Conservation (phyloP, 805 yeast genomes). For the Wickerhamiella vanderwaltii region DNA sequence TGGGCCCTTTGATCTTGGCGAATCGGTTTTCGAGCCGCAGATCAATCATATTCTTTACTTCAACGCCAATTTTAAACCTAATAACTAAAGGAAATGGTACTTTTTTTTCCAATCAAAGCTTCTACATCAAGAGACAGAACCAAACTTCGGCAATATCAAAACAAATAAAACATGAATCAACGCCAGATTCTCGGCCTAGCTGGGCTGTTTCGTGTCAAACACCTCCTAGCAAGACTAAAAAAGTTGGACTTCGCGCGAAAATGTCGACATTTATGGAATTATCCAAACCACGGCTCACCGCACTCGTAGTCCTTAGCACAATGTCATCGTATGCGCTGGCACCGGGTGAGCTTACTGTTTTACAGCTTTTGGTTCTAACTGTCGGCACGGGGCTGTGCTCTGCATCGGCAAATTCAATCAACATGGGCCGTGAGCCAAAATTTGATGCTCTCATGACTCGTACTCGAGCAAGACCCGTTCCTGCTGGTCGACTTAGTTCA, state of each 20-base stretch:
- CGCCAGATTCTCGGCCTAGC: too few relatives aligned
- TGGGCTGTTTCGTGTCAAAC: conserved; percentile 10
- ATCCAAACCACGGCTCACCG: conserved; percentile 82
- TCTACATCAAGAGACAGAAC: too few relatives aligned
- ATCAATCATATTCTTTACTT: too few relatives aligned
- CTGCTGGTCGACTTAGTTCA: conserved; percentile 64
- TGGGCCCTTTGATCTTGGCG: too few relatives aligned
- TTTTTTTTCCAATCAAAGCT: too few relatives aligned
- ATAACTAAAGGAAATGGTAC: too few relatives aligned
- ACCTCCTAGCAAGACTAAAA: neutral
- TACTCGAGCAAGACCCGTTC: conserved; percentile 83
- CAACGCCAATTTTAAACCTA: too few relatives aligned
- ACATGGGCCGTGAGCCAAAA: conserved; percentile 92
- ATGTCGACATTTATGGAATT: conserved; percentile 37
- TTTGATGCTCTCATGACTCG: conserved; percentile 80
- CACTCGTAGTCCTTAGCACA: conserved; percentile 78
- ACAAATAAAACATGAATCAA: too few relatives aligned
- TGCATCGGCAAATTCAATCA: conserved; percentile 91
- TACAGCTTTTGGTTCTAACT: conserved; percentile 60
- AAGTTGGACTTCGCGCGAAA: conserved; percentile 1
- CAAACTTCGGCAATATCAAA: too few relatives aligned
- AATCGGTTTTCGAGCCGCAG: too few relatives aligned
- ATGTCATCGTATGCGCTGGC: conserved; percentile 90
- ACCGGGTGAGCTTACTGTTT: conserved; percentile 65
- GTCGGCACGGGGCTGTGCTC: conserved; percentile 79